A percentile compares a stretch with the other conserved stretches of the same genome.
Conservation (phyloP, 495 filamentous ascomycete species). For the Penicillium silybi region DNA sequence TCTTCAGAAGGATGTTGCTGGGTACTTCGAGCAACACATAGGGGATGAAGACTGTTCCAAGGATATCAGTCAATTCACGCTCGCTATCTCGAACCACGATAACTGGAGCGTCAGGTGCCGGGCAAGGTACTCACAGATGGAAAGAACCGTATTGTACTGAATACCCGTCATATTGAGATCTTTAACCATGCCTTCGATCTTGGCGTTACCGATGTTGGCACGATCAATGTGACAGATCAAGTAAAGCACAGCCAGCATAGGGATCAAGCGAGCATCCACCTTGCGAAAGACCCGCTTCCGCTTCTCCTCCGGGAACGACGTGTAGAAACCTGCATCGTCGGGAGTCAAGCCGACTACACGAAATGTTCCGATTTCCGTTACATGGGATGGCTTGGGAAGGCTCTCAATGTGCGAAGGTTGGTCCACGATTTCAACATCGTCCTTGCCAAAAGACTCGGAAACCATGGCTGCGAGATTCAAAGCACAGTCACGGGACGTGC, state of each 20-base stretch:
- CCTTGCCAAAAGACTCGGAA: constrained; percentile 4
- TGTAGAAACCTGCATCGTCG: constrained; percentile 7
- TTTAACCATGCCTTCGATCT: constrained; percentile 63
- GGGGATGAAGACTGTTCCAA: constrained; percentile 54
- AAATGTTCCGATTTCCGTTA: constrained; percentile 7
- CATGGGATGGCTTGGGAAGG: constrained; percentile 7
- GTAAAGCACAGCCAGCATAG: constrained; percentile 40
- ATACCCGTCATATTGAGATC: constrained; percentile 55
- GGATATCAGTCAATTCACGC: too few species aligned
- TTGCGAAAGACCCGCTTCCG: not conserved
- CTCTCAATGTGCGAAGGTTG: constrained; percentile 7
- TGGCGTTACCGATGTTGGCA: constrained; percentile 71
- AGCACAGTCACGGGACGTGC: too few species aligned
- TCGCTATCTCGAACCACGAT: too few species aligned
- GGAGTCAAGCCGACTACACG: constrained; percentile 10
- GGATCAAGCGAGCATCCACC: constrained; percentile 4
- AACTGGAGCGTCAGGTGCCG: too few species aligned
- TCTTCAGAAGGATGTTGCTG: constrained; percentile 51
- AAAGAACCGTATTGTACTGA: constrained; percentile 59
- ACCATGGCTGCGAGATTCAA: constrained; percentile 5
- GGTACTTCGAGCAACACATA: constrained; percentile 63
- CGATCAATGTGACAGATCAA: constrained; percentile 50
- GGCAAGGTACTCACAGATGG: not conserved
- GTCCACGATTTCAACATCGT: constrained; percentile 10
- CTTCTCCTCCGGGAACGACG: constrained; percentile 1